Evolutionary conservation across 305 asterid genomes (phyloP), one percentile per base, ranked within the genome.

Genomic region (Fraxinus baroniana): DNA sequence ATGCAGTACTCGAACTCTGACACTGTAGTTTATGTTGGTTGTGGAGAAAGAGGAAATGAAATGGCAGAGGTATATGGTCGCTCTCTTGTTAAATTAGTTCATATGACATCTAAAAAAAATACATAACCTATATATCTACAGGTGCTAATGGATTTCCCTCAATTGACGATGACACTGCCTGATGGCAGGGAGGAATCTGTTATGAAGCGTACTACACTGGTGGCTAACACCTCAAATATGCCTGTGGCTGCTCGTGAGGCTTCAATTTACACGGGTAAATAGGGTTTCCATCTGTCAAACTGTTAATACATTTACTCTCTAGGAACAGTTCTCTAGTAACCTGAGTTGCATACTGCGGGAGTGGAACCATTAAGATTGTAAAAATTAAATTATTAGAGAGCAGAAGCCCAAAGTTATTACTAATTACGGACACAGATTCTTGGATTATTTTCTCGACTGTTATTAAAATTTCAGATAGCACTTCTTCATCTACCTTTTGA

Each of bases 31-130:
- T 96, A 96, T 85, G 99, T 96, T 89, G 99, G 99, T 74, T 96
- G 99, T 87, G 99, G 98, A 74, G 99, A 96, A 88, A 91, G 99
- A 96, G 99, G 99, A 91, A 96, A 96, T 87, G 99, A 96, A 92
- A 96, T 96, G 99, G 98, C 99, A 39, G 99, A 96, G 98, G 98
- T 94, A 88, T 80, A 71, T 26, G 52, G 52, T 80, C 64, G 18
- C 79, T 79, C 77, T 39, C 79, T 80, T 83, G 81, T 87, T 78
- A 74, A 64, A 66, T 78, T 17, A 78, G 15, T 35, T 78, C 17
- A 28, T 7, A 17, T 78, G 73, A 64, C 64, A 66, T 75, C 62
- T 60, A 28, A 30, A 28, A 9, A 9, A 74, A 36, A 79, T 80
- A 74, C 83, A 55, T 89, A 82, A 86, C 70, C 71, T 81, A 36